Base-by-base conservation (phyloP, 768 basidiomycete species). In the Clitopilus hobsonii region DNA sequence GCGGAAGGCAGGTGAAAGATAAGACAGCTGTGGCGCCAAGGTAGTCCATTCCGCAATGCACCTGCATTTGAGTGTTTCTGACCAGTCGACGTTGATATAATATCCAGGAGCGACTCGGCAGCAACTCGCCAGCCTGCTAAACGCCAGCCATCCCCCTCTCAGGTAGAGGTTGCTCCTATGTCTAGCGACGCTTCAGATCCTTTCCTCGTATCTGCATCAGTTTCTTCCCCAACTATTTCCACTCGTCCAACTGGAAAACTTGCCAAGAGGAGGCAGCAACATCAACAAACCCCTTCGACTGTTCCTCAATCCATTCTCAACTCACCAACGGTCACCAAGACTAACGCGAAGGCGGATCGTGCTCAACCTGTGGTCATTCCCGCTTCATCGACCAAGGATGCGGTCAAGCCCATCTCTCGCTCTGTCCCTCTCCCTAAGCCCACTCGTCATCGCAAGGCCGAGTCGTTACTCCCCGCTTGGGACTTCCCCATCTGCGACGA, bases 401-500 rank as follows among this genome's bases (percentile, higher is more conserved):
- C 30, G 6, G 55, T 61, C 52, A 70, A 65, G 38, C 38, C 28
- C 49, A 56, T 81, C 11, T 80, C 78, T 20, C 76, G 75, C 59
- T 87, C 84, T 0, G 82, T 77, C 6, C 86, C 84, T 16, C 64
- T 70, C 24, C 68, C 73, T 6, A 58, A 58, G 36, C 57, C 66
- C 30, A 72, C 71, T 49, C 74, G 72, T 48, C 61, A 67, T 0
- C 63, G 51, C 51, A 58, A 51, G 56, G 54, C 49, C 47, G 45
- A 54, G 6, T 67, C 48, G 54, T 63, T 56, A 47, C 16, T 51
- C 6, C 49, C 26, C 10, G 49, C 49, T 10, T 51, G 49, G 49
- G 73, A 70, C 29, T 89, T 89, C 67, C 88, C 86, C 2, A 70
- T 91, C 45, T 90, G 88, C 60, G 88, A 91, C 58, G 89, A 91